phyloP scores from a whole-genome alignment of 1,284 basidiomycete genomes.

The Cerioporus squamosus region DNA sequence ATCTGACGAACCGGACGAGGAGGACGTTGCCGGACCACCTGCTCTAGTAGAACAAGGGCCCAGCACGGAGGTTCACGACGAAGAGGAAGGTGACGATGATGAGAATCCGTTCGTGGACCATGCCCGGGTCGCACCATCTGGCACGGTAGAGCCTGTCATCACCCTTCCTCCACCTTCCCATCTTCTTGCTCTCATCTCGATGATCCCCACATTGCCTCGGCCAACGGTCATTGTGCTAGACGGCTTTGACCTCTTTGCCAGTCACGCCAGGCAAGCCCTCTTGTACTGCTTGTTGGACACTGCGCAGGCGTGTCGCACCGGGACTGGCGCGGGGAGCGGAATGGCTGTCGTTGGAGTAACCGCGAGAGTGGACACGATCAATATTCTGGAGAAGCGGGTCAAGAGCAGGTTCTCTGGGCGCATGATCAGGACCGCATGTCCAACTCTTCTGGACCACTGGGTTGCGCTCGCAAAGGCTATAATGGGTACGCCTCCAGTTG shows the following conservation, averaged over 20 bases:
- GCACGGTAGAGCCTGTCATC: slow-evolving; percentile 25
- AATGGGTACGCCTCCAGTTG: slow-evolving; percentile 41
- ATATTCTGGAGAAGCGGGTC: slow-evolving; percentile 90
- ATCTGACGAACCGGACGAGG: slow-evolving; percentile 41
- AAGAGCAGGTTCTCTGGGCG: slow-evolving; percentile 95
- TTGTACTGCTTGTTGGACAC: slow-evolving; percentile 91
- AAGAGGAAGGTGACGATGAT: slow-evolving; percentile 15
- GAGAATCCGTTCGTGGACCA: slow-evolving; percentile 46
- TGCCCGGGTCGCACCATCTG: slow-evolving; percentile 3
- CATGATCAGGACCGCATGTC: slow-evolving; percentile 77
- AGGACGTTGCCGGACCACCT: slow-evolving; percentile 1
- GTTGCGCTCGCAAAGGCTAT: slow-evolving; percentile 47
- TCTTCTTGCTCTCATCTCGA: slow-evolving; percentile 78
- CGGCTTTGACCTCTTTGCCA: slow-evolving; percentile 89
- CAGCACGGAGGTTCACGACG: slow-evolving; percentile 20
- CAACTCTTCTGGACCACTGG: slow-evolving; percentile 58
- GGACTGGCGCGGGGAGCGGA: slow-evolving; percentile 48
- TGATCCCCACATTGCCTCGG: slow-evolving; percentile 76
- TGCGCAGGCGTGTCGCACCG: slow-evolving; percentile 69
- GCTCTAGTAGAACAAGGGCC: slow-evolving; percentile 29
- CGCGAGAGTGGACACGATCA: slow-evolving; percentile 84
- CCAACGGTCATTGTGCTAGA: slow-evolving; percentile 87
- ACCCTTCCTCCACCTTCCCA: slow-evolving; percentile 73
- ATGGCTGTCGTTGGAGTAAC: slow-evolving; percentile 86
- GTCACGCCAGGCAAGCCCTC: slow-evolving; percentile 86